A percentile compares a stretch with the other conserved stretches of the same genome.
Conservation (phyloP, 2,329 filamentous ascomycete species). For the Aspergillus sp. region DNA sequence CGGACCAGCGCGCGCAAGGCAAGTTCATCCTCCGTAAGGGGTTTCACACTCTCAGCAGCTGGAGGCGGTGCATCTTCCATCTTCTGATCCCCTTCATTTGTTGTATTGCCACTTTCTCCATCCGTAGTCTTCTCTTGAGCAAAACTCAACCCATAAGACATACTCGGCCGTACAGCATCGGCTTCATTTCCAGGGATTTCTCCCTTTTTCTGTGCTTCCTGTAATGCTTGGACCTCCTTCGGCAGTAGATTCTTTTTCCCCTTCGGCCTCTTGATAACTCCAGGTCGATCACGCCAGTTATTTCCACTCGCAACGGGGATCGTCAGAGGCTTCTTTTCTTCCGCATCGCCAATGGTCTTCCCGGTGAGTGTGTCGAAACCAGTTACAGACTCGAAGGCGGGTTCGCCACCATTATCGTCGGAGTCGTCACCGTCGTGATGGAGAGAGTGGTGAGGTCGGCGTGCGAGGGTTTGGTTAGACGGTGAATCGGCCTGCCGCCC, state of each 20-base stretch:
- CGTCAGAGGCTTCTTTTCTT: conserved; percentile 65
- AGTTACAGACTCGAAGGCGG: conserved; percentile 48
- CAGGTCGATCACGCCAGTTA: conserved; percentile 60
- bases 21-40: conserved; percentile 59
- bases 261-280: conserved; percentile 54
- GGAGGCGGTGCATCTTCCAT: conserved; percentile 27
- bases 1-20: conserved; percentile 68
- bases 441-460: conserved; percentile 26
- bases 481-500: conserved; percentile 16
- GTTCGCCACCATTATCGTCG: conserved; percentile 37
- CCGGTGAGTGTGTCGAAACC: conserved; percentile 53
- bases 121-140: conserved; percentile 30
- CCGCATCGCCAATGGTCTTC: conserved; percentile 39
- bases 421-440: conserved; percentile 58
- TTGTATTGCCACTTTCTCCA: conserved; percentile 20
- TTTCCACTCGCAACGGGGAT: conserved; percentile 79
- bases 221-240: conserved; percentile 53
- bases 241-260: conserved; percentile 64
- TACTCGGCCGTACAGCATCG: conserved; percentile 53
- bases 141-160: conserved; percentile 56
- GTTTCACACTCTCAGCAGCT: conserved; percentile 24
- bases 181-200: conserved; percentile 34
- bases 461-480: conserved; percentile 24
- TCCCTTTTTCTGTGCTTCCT: conserved; percentile 41
- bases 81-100: conserved; percentile 18